Evolutionary conservation across 495 filamentous ascomycete genomes (phyloP), one percentile per base, ranked within the genome.

Genomic region (Letharia columbiana): DNA sequence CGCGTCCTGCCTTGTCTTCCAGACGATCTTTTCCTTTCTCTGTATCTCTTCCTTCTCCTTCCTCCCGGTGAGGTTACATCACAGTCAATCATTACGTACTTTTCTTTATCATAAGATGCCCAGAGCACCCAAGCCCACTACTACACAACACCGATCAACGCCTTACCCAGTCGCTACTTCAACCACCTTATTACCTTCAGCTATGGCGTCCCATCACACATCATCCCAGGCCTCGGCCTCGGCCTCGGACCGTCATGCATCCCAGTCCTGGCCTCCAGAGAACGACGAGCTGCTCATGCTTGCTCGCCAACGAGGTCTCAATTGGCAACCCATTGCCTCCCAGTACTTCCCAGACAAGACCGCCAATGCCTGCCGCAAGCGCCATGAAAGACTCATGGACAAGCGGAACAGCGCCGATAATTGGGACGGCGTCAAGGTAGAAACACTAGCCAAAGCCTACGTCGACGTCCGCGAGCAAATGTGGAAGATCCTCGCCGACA

Each of bases 321-420:
- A 89, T 72, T 91, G 89, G 89, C 80, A 81, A 59, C 84, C 86
- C 60, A 91, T 91, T 70, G 84, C 88, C 64, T 78, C 77, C 64
- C 80, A 79, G 59, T 82, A 86, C 72, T 91, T 91, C 72, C 87
- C 86, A 5, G 77, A 74, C 70, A 91, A 91, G 77, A 87, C 88
- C 9, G 81, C 87, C 41, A 91, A 91, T 74, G 88, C 89, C 39
- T 91, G 89, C 76, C 87, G 89, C 20, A 91, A 91, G 73, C 80
- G 89, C 52, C 87, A 91, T 71, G 89, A 91, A 75, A 77, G 89
- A 31, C 75, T 91, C 66, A 85, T 91, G 82, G 87, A 89, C 73
- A 80, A 83, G 66, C 78, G 79, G 63, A 83, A 82, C 50, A 50
- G 40, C 50, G 75, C 70, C 31, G 86, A 88, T 68, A 85, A 87